These are phyloP conservation scores for Pestalotiopsis sp. DNA, from an alignment of 2,329 filamentous ascomycete species.

Conservation along the genomic window DNA sequence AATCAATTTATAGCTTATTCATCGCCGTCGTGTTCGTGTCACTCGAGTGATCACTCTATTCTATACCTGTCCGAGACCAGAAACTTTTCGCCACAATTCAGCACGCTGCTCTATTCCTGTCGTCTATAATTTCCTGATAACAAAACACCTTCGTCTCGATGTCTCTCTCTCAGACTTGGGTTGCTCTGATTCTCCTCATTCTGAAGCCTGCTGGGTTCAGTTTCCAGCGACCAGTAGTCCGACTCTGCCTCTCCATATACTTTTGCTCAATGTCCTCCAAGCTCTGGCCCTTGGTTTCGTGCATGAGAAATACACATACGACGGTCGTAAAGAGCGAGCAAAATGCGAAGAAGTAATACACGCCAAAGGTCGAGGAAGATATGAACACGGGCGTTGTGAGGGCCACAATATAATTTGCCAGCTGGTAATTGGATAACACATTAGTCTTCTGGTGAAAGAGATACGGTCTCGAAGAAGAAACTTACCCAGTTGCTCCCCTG, in stretches of 20 bases:
- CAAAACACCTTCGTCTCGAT: too few relatives aligned
- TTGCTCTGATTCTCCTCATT: neutral
- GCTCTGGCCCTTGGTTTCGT: conserved; percentile 43
- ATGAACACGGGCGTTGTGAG: conserved; percentile 45
- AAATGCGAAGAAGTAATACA: conserved; percentile 47
- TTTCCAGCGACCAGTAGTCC: conserved; percentile 15
- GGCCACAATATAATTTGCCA: conserved; percentile 47
- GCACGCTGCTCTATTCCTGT: too few relatives aligned
- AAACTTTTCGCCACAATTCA: too few relatives aligned
- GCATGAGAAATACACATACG: conserved; percentile 40
- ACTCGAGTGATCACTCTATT: too few relatives aligned
- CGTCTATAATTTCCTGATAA: too few relatives aligned
- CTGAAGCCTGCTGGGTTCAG: neutral
- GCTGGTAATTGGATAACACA: conserved; percentile 21
- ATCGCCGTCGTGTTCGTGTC: too few relatives aligned
- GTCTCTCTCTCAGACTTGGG: neutral
- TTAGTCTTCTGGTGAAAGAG: neutral
- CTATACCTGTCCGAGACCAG: too few relatives aligned
- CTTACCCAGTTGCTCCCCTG: conserved; percentile 12
- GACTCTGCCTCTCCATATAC: conserved; percentile 18
- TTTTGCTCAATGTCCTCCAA: conserved; percentile 41
- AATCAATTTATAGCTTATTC: too few relatives aligned
- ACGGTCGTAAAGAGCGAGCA: conserved; percentile 40
- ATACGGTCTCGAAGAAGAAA: neutral
- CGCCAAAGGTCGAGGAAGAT: conserved; percentile 40